Conservation (phyloP, 2,329 filamentous ascomycete species). For the Aspergillus vadensis region DNA sequence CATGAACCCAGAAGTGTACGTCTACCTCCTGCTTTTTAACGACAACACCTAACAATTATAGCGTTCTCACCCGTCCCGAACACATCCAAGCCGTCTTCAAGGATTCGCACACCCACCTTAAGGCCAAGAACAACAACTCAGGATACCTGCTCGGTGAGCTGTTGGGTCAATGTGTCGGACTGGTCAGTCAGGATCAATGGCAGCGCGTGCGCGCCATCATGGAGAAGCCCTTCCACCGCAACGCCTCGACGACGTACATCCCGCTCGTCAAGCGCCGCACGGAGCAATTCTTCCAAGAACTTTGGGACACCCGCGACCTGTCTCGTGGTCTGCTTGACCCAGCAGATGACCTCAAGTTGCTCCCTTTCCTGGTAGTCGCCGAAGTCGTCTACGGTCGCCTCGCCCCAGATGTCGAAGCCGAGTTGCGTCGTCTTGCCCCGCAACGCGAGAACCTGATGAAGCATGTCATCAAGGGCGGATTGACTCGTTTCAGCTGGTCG, state of each 20-base stretch:
- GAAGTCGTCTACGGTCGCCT: conserved; percentile 43
- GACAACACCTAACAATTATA: conserved; percentile 14
- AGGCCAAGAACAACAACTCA: conserved; percentile 46
- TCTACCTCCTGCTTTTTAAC: background rate
- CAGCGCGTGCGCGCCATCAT: conserved; percentile 1
- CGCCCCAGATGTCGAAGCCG: conserved; percentile 19
- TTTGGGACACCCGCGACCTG: background rate
- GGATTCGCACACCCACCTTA: conserved; percentile 49
- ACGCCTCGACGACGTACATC: background rate
- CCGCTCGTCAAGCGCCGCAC: conserved; percentile 10
- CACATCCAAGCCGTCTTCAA: conserved; percentile 43
- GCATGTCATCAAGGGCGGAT: conserved; percentile 38
- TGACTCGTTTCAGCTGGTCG: conserved; percentile 30
- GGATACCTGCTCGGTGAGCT: conserved; percentile 46
- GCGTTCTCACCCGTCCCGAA: conserved; percentile 40
- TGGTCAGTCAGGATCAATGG: conserved; percentile 37
- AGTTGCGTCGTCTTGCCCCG: conserved; percentile 27
- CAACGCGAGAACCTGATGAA: conserved; percentile 37
- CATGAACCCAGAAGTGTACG: conserved; percentile 43
- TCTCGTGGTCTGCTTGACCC: conserved; percentile 21
- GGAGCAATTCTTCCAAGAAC: background rate
- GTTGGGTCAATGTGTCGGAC: conserved; percentile 48
- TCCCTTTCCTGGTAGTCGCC: conserved; percentile 45
- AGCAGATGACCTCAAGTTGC: conserved; percentile 32
- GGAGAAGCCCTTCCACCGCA: conserved; percentile 4